Evolutionary conservation across 139 green algal species (phyloP), one percentile per base, ranked within the genome.

Genomic region (Micractinium sp.): DNA sequence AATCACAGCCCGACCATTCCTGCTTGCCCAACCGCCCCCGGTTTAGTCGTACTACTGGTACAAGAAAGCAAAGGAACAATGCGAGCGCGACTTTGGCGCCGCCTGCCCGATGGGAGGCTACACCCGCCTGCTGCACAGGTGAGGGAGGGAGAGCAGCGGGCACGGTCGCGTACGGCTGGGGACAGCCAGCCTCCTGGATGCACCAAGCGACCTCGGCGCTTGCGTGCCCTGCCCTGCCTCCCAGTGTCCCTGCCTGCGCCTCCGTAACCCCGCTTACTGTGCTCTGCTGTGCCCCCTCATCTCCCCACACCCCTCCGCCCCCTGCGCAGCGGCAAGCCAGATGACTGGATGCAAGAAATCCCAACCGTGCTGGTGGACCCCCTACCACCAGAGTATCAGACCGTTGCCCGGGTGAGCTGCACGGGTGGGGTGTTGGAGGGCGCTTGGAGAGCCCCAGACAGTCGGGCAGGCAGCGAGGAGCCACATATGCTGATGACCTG

Each of bases 271-370:
- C n/a, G n/a, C 47, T 56, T 56, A 56, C 47, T 56, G 47, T 56
- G 9, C 47, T 56, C 47, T 56, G 9, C 47, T 16, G 5, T n/a
- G 16, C 78, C 33, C 3, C 82, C 13, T 87, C 33, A 12, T 31
- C 31, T 31, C 19, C 56, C 19, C 5, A 2, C 27, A 19, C 13
- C 69, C 27, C 69, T 4, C 47, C 47, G 47, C 47, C 47, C 47
- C 47, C 9, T 56, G 41, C 35, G 81, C 92, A 95, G 91, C 19
- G 93, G 92, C 20, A 25, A 89, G 41, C 35, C 84, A 0, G 95
- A 98, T 85, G 75, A 92, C 5, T 88, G 92, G 33, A 96, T 96
- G 95, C 90, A 94, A 25, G 94, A 97, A 81, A 97, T 98, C 61
- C 95, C 95, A 13, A 98, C 95, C 0, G 90, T 95, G 13, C 90